Evolutionary conservation across 1,284 basidiomycete genomes (phyloP), one percentile per base, ranked within the genome.

Genomic region (Malassezia yamatoensis): DNA sequence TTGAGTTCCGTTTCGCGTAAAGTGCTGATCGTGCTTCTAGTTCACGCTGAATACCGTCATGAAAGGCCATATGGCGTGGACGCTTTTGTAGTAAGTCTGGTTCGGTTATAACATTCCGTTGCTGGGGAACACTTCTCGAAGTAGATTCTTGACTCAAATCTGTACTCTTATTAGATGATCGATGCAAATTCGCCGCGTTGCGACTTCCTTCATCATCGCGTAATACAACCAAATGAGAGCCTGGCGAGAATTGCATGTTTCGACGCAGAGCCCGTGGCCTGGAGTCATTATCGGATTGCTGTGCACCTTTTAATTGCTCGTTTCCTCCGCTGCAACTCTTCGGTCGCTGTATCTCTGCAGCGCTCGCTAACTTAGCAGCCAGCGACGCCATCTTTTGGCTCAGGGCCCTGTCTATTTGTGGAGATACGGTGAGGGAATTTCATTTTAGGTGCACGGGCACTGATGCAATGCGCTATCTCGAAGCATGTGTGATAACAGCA

Each of bases 171-270:
- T 4, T 29, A 29, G 24, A 29, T 29, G 24, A 7, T 29, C 24
- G 24, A 7, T 29, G 24, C 24, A 29, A 29, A 29, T 29, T 29
- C 7, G 24, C 3, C 7, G 24, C 24, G 24, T 29, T 7, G 24
- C 24, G 24, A 29, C 24, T 29, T 7, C 24, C 24, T 29, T 29
- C 24, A 29, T 7, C 24, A 21, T 54, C 52, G 18, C 54, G 54
- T 21, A 55, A 29, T 6, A 55, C 54, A n/a, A 50, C 18, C 10
- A 55, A 24, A 13, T 34, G 46, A 42, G 54, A 50, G 7, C 48
- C 37, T 2, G 36, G 18, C 12, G 48, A 50, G 21, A 55, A 55
- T 9, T 24, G 15, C 1, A 41, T 36, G 24, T 55, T 55, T 15
- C 42, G 34, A n/a, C 37, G 39, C 20, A 39, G 20, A 20, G n/a